Evolutionary conservation across 108 stramenopile genomes (phyloP), one percentile per base, ranked within the genome.

Genomic region (Stephanodiscus triporus): DNA sequence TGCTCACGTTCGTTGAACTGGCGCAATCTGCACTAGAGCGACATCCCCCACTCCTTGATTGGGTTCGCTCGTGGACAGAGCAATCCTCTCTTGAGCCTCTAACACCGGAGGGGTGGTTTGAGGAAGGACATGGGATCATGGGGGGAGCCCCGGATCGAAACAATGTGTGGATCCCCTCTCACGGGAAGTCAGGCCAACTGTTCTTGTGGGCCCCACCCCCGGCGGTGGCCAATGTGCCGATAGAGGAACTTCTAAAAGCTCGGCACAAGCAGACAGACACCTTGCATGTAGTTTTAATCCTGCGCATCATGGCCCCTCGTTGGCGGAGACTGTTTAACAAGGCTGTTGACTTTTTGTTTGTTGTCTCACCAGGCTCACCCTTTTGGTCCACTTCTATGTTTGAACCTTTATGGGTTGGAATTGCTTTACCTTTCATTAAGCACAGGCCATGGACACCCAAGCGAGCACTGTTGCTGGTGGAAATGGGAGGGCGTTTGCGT

Each of bases 231-330:
- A 56, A 77, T 34, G 69, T 27, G 1, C 68, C 75, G 13, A 7
- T 84, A 27, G 78, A 80, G 54, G 75, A 84, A 38, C 32, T 75
- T 9, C n/a, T 70, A 16, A 59, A 76, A 23, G 78, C 78, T 19
- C 29, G 62, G 27, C 79, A 81, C 51, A 72, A 73, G 16, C 75
- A 75, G 16, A 66, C 66, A 1, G 57, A 66, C 29, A 34, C 66
- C 2, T 36, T 4, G 20, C 65, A 66, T n/a, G 66, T 67, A 1
- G n/a, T 79, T n/a, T 7, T 47, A 0, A 17, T 71, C 9, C 78
- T 72, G 6, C 16, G 72, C 16, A 17, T 79, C 17, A 42, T 55
- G 47, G 24, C 42, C 2, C 69, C 69, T 2, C 56, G 38, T 0
- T 70, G 68, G 68, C 20, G 54, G 9, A 54, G 53, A 0, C 27